These are phyloP conservation scores for Zygnema cylindricum DNA, from an alignment of 139 green algal genomes.

Conservation along the genomic window DNA sequence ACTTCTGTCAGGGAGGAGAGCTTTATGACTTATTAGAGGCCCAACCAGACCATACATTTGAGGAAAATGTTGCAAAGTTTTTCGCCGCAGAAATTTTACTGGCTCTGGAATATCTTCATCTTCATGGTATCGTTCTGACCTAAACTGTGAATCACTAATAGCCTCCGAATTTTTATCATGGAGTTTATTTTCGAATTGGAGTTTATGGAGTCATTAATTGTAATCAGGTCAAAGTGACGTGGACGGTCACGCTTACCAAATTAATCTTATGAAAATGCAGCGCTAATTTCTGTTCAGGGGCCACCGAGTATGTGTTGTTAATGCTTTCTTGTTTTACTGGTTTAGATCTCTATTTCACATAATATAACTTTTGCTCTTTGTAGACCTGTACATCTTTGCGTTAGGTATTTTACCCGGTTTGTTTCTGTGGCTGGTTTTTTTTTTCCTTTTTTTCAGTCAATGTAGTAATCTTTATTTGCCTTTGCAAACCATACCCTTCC, in stretches of 20 bases:
- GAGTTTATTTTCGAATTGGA: too few relatives aligned
- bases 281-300: too few relatives aligned
- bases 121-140: slow-evolving; percentile 56
- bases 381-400: not conserved
- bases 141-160: too few relatives aligned
- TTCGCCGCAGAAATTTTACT: slow-evolving; percentile 93
- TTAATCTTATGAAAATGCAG: too few relatives aligned
- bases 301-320: not conserved
- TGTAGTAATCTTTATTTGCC: not conserved
- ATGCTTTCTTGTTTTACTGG: not conserved
- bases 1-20: slow-evolving; percentile 79
- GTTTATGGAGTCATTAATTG: too few relatives aligned
- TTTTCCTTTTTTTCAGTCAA: not conserved
- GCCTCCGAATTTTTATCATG: too few relatives aligned
- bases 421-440: not conserved
- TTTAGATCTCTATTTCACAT: not conserved
- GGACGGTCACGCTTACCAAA: too few relatives aligned
- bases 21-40: slow-evolving; percentile 77
- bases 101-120: slow-evolving; percentile 89
- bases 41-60: slow-evolving; percentile 66
- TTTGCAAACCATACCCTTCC: not conserved
- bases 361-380: not conserved
- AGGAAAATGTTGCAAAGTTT: slow-evolving; percentile 53
- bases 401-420: not conserved
- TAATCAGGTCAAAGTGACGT: too few relatives aligned